A percentile compares a stretch with the other conserved stretches of the same genome.
phyloP scores from a whole-genome alignment of 2,329 filamentous ascomycete species.

The Domatiomyces globalis region DNA sequence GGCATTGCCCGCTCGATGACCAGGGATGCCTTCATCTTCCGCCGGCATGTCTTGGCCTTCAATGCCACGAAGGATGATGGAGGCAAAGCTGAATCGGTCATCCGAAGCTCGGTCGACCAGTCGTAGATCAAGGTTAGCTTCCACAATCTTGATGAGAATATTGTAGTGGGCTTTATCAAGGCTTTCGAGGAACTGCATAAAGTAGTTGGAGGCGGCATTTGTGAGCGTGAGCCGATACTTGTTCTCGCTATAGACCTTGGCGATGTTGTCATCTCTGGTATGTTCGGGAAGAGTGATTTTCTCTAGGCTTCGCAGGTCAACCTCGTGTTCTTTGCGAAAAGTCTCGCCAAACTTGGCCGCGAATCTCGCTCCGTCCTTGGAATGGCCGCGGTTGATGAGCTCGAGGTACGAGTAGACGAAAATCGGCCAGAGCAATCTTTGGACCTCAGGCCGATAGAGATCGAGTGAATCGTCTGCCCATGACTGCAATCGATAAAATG shows the following conservation, averaged over 20 bases:
- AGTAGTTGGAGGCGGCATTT: constrained; percentile 62
- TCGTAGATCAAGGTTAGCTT: constrained; percentile 44
- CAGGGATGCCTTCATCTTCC: constrained; percentile 56
- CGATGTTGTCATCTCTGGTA: constrained; percentile 58
- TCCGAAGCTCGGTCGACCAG: constrained; percentile 45
- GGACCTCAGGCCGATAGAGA: constrained; percentile 88
- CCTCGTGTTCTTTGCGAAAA: constrained; percentile 65
- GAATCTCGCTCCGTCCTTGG: constrained; percentile 43
- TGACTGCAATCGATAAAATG: constrained; percentile 56
- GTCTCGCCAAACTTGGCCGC: constrained; percentile 54
- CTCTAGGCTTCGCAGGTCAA: constrained; percentile 64
- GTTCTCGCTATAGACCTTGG: constrained; percentile 68
- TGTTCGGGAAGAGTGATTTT: constrained; percentile 65
- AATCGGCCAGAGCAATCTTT: constrained; percentile 77
- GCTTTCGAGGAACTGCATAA: constrained; percentile 81
- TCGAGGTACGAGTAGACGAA: constrained; percentile 89
- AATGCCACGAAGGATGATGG: constrained; percentile 42
- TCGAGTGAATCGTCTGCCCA: constrained; percentile 91
- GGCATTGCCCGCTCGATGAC: constrained; percentile 51
- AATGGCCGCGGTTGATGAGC: constrained; percentile 57
- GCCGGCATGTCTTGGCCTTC: constrained; percentile 44
- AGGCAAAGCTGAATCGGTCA: constrained; percentile 45
- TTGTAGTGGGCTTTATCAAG: constrained; percentile 68
- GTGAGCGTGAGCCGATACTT: constrained; percentile 88
- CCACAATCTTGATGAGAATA: constrained; percentile 61